Percentiles rank a stretch among this genome's conserved stretches.
Evolutionary conservation across 2,329 filamentous ascomycete genomes (phyloP).

Genomic region (Botryotinia calthae): DNA sequence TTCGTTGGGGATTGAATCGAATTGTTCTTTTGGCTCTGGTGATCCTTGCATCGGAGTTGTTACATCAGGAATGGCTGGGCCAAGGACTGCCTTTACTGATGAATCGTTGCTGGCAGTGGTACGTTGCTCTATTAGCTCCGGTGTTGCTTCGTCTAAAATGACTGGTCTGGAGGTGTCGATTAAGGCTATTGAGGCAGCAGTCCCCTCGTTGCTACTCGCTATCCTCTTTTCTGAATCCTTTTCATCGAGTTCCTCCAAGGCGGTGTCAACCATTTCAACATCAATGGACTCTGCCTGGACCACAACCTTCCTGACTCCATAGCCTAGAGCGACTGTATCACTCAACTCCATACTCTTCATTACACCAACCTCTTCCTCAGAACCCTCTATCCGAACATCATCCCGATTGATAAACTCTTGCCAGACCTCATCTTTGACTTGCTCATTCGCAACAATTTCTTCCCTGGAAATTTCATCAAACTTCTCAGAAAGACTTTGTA

Average conservation of each 20-base stretch:
- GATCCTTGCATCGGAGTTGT: neutral
- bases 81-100: neutral
- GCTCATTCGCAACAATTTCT: neutral
- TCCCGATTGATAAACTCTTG: slow-evolving; percentile 16
- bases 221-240: neutral
- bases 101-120: neutral
- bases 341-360: slow-evolving; percentile 12
- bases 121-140: neutral
- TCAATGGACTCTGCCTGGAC: neutral
- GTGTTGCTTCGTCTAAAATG: neutral
- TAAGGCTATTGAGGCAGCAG: neutral
- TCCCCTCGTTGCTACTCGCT: neutral
- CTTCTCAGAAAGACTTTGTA: slow-evolving; percentile 22
- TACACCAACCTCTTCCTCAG: slow-evolving; percentile 6
- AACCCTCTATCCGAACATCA: slow-evolving; percentile 15
- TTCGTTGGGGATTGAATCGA: neutral
- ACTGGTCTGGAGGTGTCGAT: neutral
- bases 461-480: slow-evolving; percentile 9
- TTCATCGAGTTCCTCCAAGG: neutral
- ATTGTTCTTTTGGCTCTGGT: slow-evolving; percentile 1
- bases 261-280: neutral
- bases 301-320: slow-evolving; percentile 22
- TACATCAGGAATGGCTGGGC: neutral
- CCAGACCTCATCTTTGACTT: slow-evolving; percentile 23
- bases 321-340: slow-evolving; percentile 13